These are phyloP conservation scores for Trichoderma gamsii DNA, from an alignment of 495 filamentous ascomycete species.

Conservation along the genomic window DNA sequence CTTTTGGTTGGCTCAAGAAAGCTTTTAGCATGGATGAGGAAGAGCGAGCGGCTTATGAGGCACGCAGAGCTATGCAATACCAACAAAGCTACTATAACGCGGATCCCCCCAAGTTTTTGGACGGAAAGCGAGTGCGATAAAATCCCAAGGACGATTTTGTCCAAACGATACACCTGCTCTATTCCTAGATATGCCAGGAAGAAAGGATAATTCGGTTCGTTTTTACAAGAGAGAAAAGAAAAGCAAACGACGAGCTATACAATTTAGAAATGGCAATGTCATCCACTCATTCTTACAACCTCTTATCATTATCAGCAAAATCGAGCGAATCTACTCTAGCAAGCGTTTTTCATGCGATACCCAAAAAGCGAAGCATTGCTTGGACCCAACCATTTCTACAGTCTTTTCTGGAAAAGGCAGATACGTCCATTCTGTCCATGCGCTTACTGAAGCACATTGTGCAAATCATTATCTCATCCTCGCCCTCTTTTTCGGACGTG, in stretches of 20 bases:
- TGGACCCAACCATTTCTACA: not conserved
- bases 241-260: not conserved
- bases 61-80: constrained; percentile 33
- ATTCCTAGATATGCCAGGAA: not conserved
- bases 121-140: constrained; percentile 34
- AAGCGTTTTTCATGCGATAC: not conserved
- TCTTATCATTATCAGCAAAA: not conserved
- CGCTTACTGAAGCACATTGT: not conserved
- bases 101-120: constrained; percentile 37
- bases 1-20: constrained; percentile 55
- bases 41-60: constrained; percentile 47
- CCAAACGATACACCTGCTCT: not conserved
- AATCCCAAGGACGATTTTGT: not conserved
- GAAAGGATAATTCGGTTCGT: not conserved
- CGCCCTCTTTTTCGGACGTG: not conserved
- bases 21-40: constrained; percentile 52
- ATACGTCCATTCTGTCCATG: not conserved
- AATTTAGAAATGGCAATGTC: too few relatives aligned
- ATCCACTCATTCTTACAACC: too few relatives aligned
- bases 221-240: too few relatives aligned
- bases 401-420: not conserved
- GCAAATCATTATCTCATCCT: not conserved
- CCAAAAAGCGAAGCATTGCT: not conserved
- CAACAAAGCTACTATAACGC: constrained; percentile 38
- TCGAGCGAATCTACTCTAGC: not conserved